These are phyloP conservation scores for Rhynchospora tenuis DNA, from an alignment of 176 grass and related monocot genomes.

Conservation along the genomic window DNA sequence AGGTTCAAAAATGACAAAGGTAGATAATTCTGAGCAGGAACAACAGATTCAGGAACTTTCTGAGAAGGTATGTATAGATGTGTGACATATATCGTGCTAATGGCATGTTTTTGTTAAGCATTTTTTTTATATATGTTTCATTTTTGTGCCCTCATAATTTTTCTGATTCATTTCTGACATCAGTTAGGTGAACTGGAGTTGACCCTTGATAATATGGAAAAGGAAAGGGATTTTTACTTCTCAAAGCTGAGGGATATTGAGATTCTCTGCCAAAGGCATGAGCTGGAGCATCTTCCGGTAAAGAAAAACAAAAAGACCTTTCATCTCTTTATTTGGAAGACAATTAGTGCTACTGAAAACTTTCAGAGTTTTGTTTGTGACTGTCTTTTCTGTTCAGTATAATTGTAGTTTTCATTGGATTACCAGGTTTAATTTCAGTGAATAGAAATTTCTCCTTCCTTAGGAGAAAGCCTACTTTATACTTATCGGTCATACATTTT, in stretches of 20 bases:
- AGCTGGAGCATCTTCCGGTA: slow-evolving; percentile 86
- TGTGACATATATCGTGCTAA: background rate
- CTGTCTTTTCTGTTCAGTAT: background rate
- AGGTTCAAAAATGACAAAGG: slow-evolving; percentile 48
- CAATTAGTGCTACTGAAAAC: background rate
- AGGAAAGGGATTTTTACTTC: slow-evolving; percentile 92
- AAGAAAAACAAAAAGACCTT: background rate
- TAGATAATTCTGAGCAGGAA: slow-evolving; percentile 25
- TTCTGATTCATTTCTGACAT: slow-evolving; percentile 3
- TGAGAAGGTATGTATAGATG: slow-evolving; percentile 40
- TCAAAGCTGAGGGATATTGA: slow-evolving; percentile 86
- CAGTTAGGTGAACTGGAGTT: slow-evolving; percentile 57
- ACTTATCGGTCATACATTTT: background rate
- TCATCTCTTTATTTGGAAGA: background rate
- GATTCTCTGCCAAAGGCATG: slow-evolving; percentile 65
- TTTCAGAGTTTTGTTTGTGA: background rate
- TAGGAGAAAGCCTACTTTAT: background rate
- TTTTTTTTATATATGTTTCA: slow-evolving; percentile 6
- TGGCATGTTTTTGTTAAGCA: background rate
- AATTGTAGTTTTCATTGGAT: background rate
- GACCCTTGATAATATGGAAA: slow-evolving; percentile 50
- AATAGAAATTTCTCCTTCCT: background rate
- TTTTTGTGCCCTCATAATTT: slow-evolving; percentile 13
- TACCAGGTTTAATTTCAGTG: background rate
- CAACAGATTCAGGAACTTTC: slow-evolving; percentile 56